Conservation (phyloP, 805 yeast species). For the Brettanomyces custersianus region DNA sequence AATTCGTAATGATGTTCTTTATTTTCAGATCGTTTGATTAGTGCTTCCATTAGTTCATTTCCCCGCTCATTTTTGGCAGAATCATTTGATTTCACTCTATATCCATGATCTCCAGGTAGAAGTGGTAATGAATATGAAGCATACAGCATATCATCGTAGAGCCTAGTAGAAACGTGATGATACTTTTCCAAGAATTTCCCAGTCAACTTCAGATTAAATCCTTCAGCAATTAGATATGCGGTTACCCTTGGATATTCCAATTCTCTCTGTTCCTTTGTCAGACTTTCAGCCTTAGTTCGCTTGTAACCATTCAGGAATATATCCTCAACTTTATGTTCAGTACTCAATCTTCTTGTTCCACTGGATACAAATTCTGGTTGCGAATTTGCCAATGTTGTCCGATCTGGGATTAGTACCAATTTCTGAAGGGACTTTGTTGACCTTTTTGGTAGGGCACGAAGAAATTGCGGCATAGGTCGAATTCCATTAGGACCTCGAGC, state of each 20-base stretch:
- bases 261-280: conserved; percentile 51
- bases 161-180: conserved; percentile 79
- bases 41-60: conserved; percentile 55
- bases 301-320: conserved; percentile 22
- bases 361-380: conserved; percentile 6
- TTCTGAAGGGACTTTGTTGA: conserved; percentile 82
- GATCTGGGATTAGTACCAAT: conserved; percentile 77
- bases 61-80: conserved; percentile 30
- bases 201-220: conserved; percentile 56
- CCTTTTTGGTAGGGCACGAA: conserved; percentile 55
- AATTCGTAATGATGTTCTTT: conserved; percentile 89
- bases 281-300: conserved; percentile 40
- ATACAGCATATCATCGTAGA: conserved; percentile 89
- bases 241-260: conserved; percentile 76
- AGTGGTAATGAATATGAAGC: conserved; percentile 84
- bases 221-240: conserved; percentile 85
- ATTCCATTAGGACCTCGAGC: neutral
- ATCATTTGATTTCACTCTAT: conserved; percentile 63
- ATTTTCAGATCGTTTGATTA: conserved; percentile 74
- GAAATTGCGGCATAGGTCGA: conserved; percentile 31
- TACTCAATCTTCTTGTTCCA: conserved; percentile 7
- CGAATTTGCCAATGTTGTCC: conserved; percentile 15
- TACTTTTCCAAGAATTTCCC: conserved; percentile 53
- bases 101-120: conserved; percentile 75
- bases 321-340: conserved; percentile 24